These are phyloP conservation scores for Thymus mandschuricus DNA, from an alignment of 257 asterid species.

Conservation along the genomic window DNA sequence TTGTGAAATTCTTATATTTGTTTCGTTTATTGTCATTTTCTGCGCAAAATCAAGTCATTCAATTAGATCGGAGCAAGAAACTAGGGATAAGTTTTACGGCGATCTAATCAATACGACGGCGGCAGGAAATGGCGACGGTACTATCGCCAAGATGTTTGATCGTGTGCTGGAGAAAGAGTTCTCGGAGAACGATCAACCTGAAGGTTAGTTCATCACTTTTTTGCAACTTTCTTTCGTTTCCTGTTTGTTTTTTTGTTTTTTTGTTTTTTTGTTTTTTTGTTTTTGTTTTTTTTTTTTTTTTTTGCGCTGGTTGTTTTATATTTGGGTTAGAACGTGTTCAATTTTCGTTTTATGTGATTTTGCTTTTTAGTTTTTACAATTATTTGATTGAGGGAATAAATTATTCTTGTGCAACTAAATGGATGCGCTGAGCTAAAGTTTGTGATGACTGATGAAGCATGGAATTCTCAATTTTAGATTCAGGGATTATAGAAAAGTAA, in stretches of 20 bases:
- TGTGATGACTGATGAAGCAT: neutral
- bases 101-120: slow-evolving; percentile 71
- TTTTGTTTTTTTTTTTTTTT: slow-evolving; percentile 14
- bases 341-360: neutral
- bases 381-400: neutral
- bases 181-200: slow-evolving; percentile 86
- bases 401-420: neutral
- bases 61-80: slow-evolving; percentile 77
- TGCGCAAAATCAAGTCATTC: slow-evolving; percentile 41
- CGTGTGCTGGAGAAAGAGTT: slow-evolving; percentile 95
- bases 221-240: neutral
- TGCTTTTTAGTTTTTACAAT: neutral
- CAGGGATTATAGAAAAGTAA: slow-evolving; percentile 3
- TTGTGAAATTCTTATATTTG: slow-evolving; percentile 35
- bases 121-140: slow-evolving; percentile 63
- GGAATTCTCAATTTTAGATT: slow-evolving; percentile 15
- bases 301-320: neutral
- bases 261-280: neutral
- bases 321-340: neutral
- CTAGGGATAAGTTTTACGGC: slow-evolving; percentile 83
- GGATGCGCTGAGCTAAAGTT: neutral
- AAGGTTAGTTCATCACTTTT: slow-evolving; percentile 47
- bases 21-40: slow-evolving; percentile 32
- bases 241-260: neutral
- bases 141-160: slow-evolving; percentile 91